Percentiles rank a stretch among this genome's conserved stretches.
phyloP scores from a whole-genome alignment of 2,329 filamentous ascomycete species.

The Arthrocladium fulminans region DNA sequence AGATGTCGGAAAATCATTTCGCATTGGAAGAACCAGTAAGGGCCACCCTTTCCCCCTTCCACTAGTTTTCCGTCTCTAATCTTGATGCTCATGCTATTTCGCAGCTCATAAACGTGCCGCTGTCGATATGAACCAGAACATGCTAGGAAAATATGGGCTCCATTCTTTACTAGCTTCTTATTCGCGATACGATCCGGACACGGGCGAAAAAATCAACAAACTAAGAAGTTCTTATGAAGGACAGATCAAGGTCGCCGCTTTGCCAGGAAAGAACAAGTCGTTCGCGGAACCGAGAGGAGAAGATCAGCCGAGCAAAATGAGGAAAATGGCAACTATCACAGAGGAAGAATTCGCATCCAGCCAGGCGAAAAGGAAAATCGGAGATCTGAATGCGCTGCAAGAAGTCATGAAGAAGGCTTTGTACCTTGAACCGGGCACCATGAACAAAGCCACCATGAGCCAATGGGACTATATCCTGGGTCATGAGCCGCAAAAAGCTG shows the following conservation, averaged over 20 bases:
- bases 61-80: constrained; percentile 17
- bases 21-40: constrained; percentile 45
- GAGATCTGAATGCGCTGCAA: constrained; percentile 32
- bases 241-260: constrained; percentile 39
- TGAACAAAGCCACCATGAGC: constrained; percentile 34
- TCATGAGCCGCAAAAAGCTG: constrained; percentile 37
- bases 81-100: constrained; percentile 19
- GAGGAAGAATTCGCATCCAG: constrained; percentile 45
- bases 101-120: constrained; percentile 40
- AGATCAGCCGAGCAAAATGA: constrained; percentile 25
- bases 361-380: constrained; percentile 40
- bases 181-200: constrained; percentile 49
- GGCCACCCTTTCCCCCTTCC: constrained; percentile 34
- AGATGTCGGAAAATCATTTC: constrained; percentile 39
- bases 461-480: constrained; percentile 43
- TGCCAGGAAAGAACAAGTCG: constrained; percentile 42
- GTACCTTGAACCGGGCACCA: constrained; percentile 39
- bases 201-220: constrained; percentile 58
- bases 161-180: constrained; percentile 49
- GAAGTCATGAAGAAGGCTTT: constrained; percentile 37
- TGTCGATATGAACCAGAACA: constrained; percentile 50
- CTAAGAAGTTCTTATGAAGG: constrained; percentile 48
- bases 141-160: constrained; percentile 51
- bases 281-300: constrained; percentile 33
- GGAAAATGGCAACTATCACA: constrained; percentile 29